Evolutionary conservation across 2,329 filamentous ascomycete genomes (phyloP).

Genomic region (Chrysosphaeria jannelii): DNA sequence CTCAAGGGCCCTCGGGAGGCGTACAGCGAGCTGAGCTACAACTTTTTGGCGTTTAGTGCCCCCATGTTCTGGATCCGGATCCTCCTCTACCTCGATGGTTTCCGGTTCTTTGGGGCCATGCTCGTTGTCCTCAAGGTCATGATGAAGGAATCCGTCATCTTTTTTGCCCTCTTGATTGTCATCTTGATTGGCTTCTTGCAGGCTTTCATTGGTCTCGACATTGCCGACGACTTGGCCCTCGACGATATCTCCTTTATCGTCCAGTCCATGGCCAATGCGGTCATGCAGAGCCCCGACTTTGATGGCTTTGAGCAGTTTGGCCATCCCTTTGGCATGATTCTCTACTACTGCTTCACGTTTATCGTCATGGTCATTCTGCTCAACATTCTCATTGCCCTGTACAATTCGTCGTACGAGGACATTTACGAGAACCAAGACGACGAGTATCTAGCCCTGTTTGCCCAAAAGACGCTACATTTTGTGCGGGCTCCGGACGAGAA

Average conservation of each 20-base stretch:
- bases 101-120: constrained; percentile 96
- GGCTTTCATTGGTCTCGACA: constrained; percentile 74
- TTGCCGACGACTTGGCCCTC: constrained; percentile 39
- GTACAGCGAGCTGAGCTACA: constrained; percentile 66
- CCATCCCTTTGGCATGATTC: constrained; percentile 72
- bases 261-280: constrained; percentile 59
- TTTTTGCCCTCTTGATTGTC: constrained; percentile 70
- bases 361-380: constrained; percentile 65
- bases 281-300: constrained; percentile 85
- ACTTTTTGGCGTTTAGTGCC: constrained; percentile 73
- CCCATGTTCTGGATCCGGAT: constrained; percentile 94
- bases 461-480: constrained; percentile 88
- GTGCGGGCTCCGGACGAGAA: constrained; percentile 93
- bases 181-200: constrained; percentile 74
- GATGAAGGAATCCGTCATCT: constrained; percentile 86
- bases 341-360: constrained; percentile 96
- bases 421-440: constrained; percentile 83
- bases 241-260: constrained; percentile 46
- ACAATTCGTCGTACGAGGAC: constrained; percentile 88
- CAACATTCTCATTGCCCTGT: constrained; percentile 89
- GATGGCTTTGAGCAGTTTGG: constrained; percentile 66
- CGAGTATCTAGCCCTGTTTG: constrained; percentile 80
- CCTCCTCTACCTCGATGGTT: constrained; percentile 70
- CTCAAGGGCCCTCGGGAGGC: constrained; percentile 17
- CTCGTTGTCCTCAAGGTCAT: constrained; percentile 84